Evolutionary conservation across 192 early-diverging fungal genomes (phyloP).

Genomic region (Gryganskiella cystojenkinii): DNA sequence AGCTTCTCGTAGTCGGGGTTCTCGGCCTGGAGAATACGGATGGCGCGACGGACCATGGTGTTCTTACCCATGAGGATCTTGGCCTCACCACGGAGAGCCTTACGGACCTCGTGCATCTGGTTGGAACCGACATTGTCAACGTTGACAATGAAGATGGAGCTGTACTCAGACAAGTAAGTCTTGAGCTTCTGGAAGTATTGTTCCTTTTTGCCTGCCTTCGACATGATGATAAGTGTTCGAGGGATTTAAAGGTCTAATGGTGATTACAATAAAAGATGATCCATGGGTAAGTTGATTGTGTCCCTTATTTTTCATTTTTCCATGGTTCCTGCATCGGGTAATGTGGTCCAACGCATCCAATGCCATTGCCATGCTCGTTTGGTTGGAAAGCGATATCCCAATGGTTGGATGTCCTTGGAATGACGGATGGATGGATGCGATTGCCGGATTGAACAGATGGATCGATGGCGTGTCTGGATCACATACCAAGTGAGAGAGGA

Average conservation of each 20-base stretch:
- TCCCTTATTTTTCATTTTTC: not conserved
- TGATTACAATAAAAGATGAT: not conserved
- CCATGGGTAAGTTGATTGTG: not conserved
- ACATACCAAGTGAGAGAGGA: constrained; percentile 57
- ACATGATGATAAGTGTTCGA: constrained; percentile 87
- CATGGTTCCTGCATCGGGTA: not conserved
- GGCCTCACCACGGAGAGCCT: constrained; percentile 88
- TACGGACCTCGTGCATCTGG: constrained; percentile 99
- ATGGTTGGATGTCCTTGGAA: not conserved
- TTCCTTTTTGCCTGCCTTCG: constrained; percentile 99
- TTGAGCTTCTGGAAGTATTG: constrained; percentile 96
- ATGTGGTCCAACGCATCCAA: too few species aligned
- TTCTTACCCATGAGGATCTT: constrained; percentile 99
- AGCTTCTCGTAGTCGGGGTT: constrained; percentile 91
- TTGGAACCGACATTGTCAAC: constrained; percentile 99
- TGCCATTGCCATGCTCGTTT: too few species aligned
- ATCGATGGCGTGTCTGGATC: constrained; percentile 24
- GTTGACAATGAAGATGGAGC: constrained; percentile 99
- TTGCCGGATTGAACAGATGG: constrained; percentile 9
- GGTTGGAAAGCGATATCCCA: too few species aligned
- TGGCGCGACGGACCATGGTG: constrained; percentile 97
- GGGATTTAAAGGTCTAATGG: constrained; percentile 64
- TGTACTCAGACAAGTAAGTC: constrained; percentile 87
- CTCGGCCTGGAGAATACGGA: constrained; percentile 70
- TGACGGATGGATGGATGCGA: not conserved